phyloP scores from a whole-genome alignment of 2,329 filamentous ascomycete species.

The Diplodia scrobiculata region DNA sequence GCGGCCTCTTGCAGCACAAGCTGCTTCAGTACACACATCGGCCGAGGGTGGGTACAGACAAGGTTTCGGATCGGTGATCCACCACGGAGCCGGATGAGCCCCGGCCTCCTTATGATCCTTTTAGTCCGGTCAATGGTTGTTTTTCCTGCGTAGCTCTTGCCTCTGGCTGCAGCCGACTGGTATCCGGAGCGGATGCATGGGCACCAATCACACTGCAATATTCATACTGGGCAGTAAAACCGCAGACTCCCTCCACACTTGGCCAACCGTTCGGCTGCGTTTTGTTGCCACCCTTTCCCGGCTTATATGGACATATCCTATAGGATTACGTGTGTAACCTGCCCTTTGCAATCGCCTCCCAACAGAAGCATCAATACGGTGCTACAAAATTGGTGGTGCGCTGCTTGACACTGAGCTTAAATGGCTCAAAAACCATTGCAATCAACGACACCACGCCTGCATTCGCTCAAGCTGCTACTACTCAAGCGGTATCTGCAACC shows the following conservation, averaged over 20 bases:
- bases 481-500: not conserved
- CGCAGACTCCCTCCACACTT: not conserved
- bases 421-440: not conserved
- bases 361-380: not conserved
- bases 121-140: not conserved
- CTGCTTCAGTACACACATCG: not conserved
- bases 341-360: not conserved
- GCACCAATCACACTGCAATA: no score
- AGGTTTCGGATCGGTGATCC: not conserved
- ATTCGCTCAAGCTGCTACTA: not conserved
- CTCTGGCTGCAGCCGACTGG: not conserved
- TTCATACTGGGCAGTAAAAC: not conserved
- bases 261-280: not conserved
- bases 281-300: slow-evolving; percentile 11
- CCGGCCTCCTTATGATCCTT: no score
- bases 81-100: no score
- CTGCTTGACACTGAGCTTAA: slow-evolving; percentile 2
- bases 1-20: not conserved
- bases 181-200: no score
- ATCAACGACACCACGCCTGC: not conserved
- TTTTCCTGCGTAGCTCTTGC: not conserved
- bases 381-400: no score
- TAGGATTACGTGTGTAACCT: not conserved
- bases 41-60: not conserved
- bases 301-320: not conserved